A percentile compares a stretch with the other conserved stretches of the same genome.
phyloP scores from a whole-genome alignment of 2,329 filamentous ascomycete species.

The Calonectria ilicicola region DNA sequence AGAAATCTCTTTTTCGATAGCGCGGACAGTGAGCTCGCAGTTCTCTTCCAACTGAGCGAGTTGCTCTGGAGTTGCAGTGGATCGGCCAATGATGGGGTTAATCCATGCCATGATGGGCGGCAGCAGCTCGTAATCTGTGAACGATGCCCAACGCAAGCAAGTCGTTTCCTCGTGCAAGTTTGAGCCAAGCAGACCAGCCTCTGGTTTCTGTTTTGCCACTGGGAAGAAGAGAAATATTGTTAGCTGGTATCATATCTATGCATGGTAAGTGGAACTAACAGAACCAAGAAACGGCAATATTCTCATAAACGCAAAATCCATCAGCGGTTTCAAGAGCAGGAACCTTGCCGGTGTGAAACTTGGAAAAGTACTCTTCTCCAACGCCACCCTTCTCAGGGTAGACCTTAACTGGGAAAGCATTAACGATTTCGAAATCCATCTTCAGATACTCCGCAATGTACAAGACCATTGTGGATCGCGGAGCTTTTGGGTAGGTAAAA shows the following conservation, averaged over 20 bases:
- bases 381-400: slow-evolving; percentile 23
- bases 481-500: slow-evolving; percentile 27
- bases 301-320: slow-evolving; percentile 26
- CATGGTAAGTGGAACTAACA: background rate
- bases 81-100: slow-evolving; percentile 23
- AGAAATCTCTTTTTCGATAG: slow-evolving; percentile 23
- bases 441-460: slow-evolving; percentile 25
- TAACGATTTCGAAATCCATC: slow-evolving; percentile 20
- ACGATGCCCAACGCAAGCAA: slow-evolving; percentile 21
- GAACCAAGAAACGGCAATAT: slow-evolving; percentile 24
- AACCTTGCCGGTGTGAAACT: slow-evolving; percentile 23
- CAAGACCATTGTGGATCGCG: slow-evolving; percentile 27
- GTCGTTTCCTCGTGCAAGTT: slow-evolving; percentile 21
- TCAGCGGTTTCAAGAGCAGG: slow-evolving; percentile 22
- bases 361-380: slow-evolving; percentile 23
- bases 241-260: background rate
- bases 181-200: slow-evolving; percentile 14
- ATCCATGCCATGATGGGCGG: slow-evolving; percentile 28
- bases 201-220: slow-evolving; percentile 24
- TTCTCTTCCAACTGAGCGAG: slow-evolving; percentile 17
- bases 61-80: slow-evolving; percentile 19
- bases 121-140: slow-evolving; percentile 22
- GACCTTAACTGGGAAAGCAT: slow-evolving; percentile 23
- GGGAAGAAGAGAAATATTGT: background rate
- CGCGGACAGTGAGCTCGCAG: slow-evolving; percentile 19